Evolutionary conservation across 2,329 filamentous ascomycete species (phyloP), one percentile per base, ranked within the genome.

Genomic region (Biscogniauxia marginata): DNA sequence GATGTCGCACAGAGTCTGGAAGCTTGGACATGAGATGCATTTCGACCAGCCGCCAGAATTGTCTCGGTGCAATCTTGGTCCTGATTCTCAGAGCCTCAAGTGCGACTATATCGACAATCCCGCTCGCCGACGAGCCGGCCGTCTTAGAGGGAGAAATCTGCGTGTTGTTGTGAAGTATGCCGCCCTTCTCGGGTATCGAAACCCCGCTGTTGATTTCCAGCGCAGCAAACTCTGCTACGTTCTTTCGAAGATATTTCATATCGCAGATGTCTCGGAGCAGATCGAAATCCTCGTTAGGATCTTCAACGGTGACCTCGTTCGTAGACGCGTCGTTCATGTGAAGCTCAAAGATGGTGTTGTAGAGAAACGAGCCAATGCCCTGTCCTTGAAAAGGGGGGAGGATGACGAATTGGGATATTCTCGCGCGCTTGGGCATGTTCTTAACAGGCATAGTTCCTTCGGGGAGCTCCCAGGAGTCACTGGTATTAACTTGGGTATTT

Each of bases 381-480:
- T 86, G 84, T 59, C 84, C 82, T 70, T 97, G 93, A 72, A 91
- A 96, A 5, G 91, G 89, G 2, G 93, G 93, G 9, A 99, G 79
- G 60, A 99, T 87, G 58, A 99, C 70, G 73, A 98, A 98, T 71
- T 99, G 95, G 0, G 93, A 96, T 62, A 99, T 90, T 46, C 96
- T 84, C 57, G 91, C 85, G 43, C 93, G 86, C 65, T 88, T 89
- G 11, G 90, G 88, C 2, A 93, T 80, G 49, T 87, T 76, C 4
- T 83, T 72, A 61, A 87, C 77, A n/a, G 73, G 64, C 54, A 68
- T 72, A 25, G 81, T 71, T 43, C 75, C 67, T 62, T 70, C 56
- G 51, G 76, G 72, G 56, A 83, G 67, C 69, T 79, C 77, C 73
- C 77, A 79, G 13, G 75, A 68, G 24, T 70, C 70, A 19, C 63